Percentiles rank a stretch among this genome's conserved stretches.
Conservation (phyloP, 805 yeast genomes). For the Metschnikowia lunata region DNA sequence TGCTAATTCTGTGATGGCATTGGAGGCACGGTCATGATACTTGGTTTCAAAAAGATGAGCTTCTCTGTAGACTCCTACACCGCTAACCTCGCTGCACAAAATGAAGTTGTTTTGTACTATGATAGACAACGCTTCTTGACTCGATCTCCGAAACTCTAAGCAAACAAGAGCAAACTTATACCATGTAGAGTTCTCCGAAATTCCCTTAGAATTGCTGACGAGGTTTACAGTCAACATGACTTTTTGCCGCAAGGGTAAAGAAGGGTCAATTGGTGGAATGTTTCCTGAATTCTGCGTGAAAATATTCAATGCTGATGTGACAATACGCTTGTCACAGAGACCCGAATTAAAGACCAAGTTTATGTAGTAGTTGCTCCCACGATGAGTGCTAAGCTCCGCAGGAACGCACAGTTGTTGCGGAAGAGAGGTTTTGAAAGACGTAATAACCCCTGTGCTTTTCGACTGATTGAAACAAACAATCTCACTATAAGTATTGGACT, state of each 20-base stretch:
- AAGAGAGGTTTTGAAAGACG: slow-evolving; percentile 28
- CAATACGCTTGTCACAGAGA: slow-evolving; percentile 43
- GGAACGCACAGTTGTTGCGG: slow-evolving; percentile 22
- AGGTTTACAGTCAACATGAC: slow-evolving; percentile 11
- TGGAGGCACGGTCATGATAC: slow-evolving; percentile 15
- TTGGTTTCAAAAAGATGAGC: slow-evolving; percentile 29
- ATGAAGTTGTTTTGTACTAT: slow-evolving; percentile 9
- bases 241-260: slow-evolving; percentile 22
- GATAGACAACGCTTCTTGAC: slow-evolving; percentile 54
- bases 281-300: slow-evolving; percentile 40
- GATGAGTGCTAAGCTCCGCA: slow-evolving; percentile 6
- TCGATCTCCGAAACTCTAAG: slow-evolving; percentile 59
- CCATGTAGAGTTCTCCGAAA: slow-evolving; percentile 51
- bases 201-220: slow-evolving; percentile 18
- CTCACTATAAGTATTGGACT: slow-evolving; percentile 46
- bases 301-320: slow-evolving; percentile 50
- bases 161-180: slow-evolving; percentile 66
- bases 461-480: slow-evolving; percentile 7
- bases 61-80: slow-evolving; percentile 28
- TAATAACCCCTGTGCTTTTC: slow-evolving; percentile 1
- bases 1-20: slow-evolving; percentile 20
- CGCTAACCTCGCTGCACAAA: slow-evolving; percentile 29
- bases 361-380: slow-evolving; percentile 4
- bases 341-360: slow-evolving; percentile 44
- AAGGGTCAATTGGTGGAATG: slow-evolving; percentile 6